Conservation (phyloP, 2,329 filamentous ascomycete species). For the Fusarium sp. region DNA sequence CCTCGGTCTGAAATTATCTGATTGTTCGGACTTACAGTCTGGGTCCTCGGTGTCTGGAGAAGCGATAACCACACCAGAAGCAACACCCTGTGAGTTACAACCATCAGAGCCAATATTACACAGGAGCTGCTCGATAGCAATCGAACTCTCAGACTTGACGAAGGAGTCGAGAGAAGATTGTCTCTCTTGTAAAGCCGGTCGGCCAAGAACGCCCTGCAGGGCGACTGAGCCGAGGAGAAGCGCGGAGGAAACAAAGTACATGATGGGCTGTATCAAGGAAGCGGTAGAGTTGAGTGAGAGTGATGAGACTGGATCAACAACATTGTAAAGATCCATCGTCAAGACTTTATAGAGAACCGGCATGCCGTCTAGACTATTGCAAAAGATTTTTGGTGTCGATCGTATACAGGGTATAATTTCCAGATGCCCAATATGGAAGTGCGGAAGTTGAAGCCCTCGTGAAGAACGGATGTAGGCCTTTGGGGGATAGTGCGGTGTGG, state of each 20-base stretch:
- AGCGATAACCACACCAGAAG: conserved; percentile 66
- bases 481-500: conserved; percentile 40
- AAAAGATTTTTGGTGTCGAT: background rate
- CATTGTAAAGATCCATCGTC: conserved; percentile 43
- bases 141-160: conserved; percentile 62
- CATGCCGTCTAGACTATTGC: background rate
- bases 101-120: conserved; percentile 70
- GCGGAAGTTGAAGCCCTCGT: conserved; percentile 26
- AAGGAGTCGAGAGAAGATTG: conserved; percentile 65
- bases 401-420: conserved; percentile 13
- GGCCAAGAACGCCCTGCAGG: conserved; percentile 62
- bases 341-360: conserved; percentile 37
- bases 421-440: conserved; percentile 36
- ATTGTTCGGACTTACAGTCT: conserved; percentile 59
- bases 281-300: conserved; percentile 47
- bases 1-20: background rate
- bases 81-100: conserved; percentile 60
- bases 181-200: conserved; percentile 50
- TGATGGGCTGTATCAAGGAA: conserved; percentile 54
- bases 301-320: conserved; percentile 41
- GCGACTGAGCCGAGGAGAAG: conserved; percentile 63
- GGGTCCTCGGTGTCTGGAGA: conserved; percentile 65
- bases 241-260: conserved; percentile 63
- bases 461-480: conserved; percentile 27
- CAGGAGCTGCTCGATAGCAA: conserved; percentile 63